A percentile compares a stretch with the other conserved stretches of the same genome.
Evolutionary conservation across 805 yeast species (phyloP).

Genomic region (Zygoascus biomembranicola): DNA sequence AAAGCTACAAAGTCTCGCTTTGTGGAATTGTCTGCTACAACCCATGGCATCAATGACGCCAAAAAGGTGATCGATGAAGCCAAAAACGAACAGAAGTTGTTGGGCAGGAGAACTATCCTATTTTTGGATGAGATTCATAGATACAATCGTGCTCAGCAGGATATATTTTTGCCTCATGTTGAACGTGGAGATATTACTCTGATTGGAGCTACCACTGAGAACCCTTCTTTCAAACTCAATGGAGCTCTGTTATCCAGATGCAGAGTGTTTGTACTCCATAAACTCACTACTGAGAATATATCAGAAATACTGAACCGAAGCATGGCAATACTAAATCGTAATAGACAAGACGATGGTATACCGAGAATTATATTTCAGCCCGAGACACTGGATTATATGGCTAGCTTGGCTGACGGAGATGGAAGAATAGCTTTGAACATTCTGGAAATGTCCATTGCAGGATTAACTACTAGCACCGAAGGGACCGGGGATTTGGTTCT

Average conservation of each 20-base stretch:
- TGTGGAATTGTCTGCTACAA: slow-evolving; percentile 80
- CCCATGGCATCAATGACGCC: slow-evolving; percentile 58
- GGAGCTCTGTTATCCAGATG: slow-evolving; percentile 81
- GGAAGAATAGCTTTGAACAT: slow-evolving; percentile 76
- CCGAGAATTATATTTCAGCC: slow-evolving; percentile 45
- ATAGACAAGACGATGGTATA: slow-evolving; percentile 43
- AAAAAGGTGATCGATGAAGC: slow-evolving; percentile 52
- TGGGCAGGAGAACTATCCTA: slow-evolving; percentile 53
- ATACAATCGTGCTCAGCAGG: slow-evolving; percentile 81
- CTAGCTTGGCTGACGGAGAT: slow-evolving; percentile 77
- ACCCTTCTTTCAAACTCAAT: slow-evolving; percentile 75
- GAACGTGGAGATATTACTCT: slow-evolving; percentile 76
- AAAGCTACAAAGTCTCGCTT: slow-evolving; percentile 38
- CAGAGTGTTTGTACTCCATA: slow-evolving; percentile 62
- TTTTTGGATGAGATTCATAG: slow-evolving; percentile 93
- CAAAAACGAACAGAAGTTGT: slow-evolving; percentile 35
- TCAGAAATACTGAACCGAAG: slow-evolving; percentile 49
- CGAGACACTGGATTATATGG: slow-evolving; percentile 57
- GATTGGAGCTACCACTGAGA: slow-evolving; percentile 97
- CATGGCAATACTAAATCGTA: slow-evolving; percentile 46
- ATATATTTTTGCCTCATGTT: slow-evolving; percentile 70
- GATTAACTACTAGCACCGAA: slow-evolving; percentile 13
- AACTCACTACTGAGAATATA: slow-evolving; percentile 44
- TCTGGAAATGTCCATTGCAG: slow-evolving; percentile 48
- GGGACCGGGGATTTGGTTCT: not conserved